phyloP scores from a whole-genome alignment of 83 land plant species.

The Diphasiastrum complanatum region DNA sequence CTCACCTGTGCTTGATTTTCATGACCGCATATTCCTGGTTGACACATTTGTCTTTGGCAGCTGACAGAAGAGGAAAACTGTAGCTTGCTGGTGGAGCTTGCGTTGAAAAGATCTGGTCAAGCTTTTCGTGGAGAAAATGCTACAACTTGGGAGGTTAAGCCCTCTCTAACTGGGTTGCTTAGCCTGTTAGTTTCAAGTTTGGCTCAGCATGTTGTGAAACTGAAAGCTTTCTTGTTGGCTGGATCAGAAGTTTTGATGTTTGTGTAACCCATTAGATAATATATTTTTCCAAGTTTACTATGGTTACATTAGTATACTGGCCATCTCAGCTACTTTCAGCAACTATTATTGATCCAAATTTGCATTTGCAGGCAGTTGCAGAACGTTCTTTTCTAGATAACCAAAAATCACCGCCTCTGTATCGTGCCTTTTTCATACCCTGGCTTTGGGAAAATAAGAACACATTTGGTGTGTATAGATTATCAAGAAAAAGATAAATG shows the following conservation, averaged over 20 bases:
- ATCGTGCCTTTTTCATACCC: constrained; percentile 87
- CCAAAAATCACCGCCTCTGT: constrained; percentile 60
- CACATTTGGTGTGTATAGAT: constrained; percentile 72
- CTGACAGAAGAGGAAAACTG: constrained; percentile 51
- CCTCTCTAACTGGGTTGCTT: background rate
- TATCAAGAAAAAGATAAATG: constrained; percentile 51
- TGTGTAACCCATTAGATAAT: background rate
- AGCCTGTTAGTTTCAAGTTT: background rate
- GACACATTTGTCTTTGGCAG: constrained; percentile 28
- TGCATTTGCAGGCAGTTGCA: constrained; percentile 48
- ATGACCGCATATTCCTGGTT: background rate
- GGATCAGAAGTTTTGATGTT: too few species aligned
- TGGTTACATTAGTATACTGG: constrained; percentile 1
- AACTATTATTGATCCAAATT: background rate
- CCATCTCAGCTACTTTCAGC: background rate
- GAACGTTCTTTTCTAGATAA: constrained; percentile 74
- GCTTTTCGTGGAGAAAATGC: constrained; percentile 56
- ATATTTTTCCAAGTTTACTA: background rate
- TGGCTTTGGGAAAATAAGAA: constrained; percentile 65
- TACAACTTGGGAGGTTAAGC: constrained; percentile 76
- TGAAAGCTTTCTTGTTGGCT: too few species aligned
- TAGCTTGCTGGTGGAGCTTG: constrained; percentile 76
- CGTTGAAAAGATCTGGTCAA: constrained; percentile 43
- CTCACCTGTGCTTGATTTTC: background rate
- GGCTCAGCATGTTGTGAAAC: background rate